These are phyloP conservation scores for Sophora flavescens DNA, from an alignment of 306 rosid genomes.

Conservation along the genomic window DNA sequence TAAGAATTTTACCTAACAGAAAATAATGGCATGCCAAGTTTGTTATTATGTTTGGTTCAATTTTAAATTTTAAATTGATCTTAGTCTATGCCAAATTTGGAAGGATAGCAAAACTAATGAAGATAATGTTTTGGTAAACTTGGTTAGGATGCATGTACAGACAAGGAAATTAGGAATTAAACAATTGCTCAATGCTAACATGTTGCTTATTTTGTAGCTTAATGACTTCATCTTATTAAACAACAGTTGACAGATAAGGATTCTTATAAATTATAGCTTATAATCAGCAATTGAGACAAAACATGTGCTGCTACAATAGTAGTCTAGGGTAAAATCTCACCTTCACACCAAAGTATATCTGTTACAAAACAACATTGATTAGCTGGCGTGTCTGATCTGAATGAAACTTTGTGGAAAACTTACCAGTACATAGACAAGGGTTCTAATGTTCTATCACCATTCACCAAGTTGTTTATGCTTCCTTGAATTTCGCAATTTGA, in stretches of 20 bases:
- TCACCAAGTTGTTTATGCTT: neutral
- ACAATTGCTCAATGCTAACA: slow-evolving; percentile 15
- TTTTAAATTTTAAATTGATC: slow-evolving; percentile 13
- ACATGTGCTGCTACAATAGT: slow-evolving; percentile 36
- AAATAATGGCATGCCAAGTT: slow-evolving; percentile 8
- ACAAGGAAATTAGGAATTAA: slow-evolving; percentile 1
- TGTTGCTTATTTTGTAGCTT: slow-evolving; percentile 33
- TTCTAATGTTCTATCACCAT: neutral
- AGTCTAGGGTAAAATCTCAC: slow-evolving; percentile 1
- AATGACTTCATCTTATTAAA: slow-evolving; percentile 34
- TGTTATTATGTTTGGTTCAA: neutral
- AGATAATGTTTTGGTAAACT: neutral
- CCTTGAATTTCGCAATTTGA: slow-evolving; percentile 31
- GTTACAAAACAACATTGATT: slow-evolving; percentile 11
- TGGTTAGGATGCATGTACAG: neutral
- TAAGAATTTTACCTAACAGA: neutral
- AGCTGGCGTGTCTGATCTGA: slow-evolving; percentile 28
- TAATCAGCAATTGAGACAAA: slow-evolving; percentile 32
- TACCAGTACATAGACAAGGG: neutral
- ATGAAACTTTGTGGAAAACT: slow-evolving; percentile 12
- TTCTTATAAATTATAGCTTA: slow-evolving; percentile 38
- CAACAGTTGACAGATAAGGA: slow-evolving; percentile 46
- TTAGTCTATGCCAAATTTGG: neutral
- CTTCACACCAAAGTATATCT: neutral
- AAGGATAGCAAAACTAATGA: slow-evolving; percentile 7